phyloP scores from a whole-genome alignment of 2,329 filamentous ascomycete genomes.

The Penicillium sclerotigenum region DNA sequence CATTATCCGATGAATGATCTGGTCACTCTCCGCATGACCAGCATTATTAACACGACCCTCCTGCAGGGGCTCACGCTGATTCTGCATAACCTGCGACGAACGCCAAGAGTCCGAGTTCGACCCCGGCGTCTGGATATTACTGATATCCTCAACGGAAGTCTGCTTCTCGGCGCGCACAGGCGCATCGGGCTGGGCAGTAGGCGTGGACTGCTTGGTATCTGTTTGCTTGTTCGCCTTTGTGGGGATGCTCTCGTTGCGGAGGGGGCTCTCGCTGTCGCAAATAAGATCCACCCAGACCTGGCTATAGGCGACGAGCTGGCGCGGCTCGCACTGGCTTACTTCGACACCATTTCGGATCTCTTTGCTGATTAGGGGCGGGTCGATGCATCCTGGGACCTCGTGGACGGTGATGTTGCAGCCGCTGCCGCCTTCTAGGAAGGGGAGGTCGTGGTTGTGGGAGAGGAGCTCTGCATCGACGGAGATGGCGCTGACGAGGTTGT shows the following conservation, averaged over 20 bases:
- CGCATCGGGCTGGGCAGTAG: not conserved
- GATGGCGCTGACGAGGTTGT: conserved; percentile 25
- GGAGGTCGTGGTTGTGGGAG: conserved; percentile 14
- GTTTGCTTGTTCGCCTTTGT: not conserved
- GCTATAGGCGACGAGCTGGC: conserved; percentile 25
- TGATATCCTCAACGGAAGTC: conserved; percentile 5
- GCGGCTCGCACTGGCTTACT: conserved; percentile 25
- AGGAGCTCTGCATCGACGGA: conserved; percentile 29
- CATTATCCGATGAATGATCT: conserved; percentile 17
- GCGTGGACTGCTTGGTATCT: not conserved
- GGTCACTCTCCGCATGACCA: conserved; percentile 19
- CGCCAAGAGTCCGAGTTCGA: conserved; percentile 21
- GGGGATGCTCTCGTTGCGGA: conserved; percentile 5
- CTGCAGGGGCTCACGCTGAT: conserved; percentile 16
- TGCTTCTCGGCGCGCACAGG: conserved; percentile 11
- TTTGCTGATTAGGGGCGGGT: conserved; percentile 27
- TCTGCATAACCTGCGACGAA: conserved; percentile 4
- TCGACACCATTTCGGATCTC: conserved; percentile 21
- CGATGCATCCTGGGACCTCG: conserved; percentile 33
- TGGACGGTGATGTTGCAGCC: conserved; percentile 34
- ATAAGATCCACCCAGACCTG: conserved; percentile 33
- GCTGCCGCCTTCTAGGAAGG: conserved; percentile 10
- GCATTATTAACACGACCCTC: conserved; percentile 19
- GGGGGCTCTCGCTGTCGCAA: conserved; percentile 19
- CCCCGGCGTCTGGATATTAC: conserved; percentile 20